phyloP scores from a whole-genome alignment of 2,329 filamentous ascomycete genomes.

The Dichotomopilus funicola region DNA sequence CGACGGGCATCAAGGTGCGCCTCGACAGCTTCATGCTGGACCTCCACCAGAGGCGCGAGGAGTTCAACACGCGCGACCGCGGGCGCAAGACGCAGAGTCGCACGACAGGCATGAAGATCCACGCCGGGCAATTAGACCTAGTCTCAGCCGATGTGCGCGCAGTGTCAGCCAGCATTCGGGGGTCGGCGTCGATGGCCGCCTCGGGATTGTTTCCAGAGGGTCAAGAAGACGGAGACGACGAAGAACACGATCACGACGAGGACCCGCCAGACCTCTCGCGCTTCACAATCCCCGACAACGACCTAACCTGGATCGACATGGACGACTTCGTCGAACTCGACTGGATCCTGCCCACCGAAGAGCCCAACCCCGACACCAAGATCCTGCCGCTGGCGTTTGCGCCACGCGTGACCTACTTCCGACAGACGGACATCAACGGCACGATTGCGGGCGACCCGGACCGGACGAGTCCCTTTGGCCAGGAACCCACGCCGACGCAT shows the following conservation, averaged over 20 bases:
- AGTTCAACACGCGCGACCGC: slow-evolving; percentile 76
- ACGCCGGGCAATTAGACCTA: slow-evolving; percentile 87
- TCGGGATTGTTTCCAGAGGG: too few relatives aligned
- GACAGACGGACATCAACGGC: slow-evolving; percentile 87
- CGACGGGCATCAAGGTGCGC: slow-evolving; percentile 92
- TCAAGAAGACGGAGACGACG: slow-evolving; percentile 67
- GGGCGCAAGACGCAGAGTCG: slow-evolving; percentile 69
- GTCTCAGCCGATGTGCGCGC: slow-evolving; percentile 87
- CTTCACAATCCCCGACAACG: slow-evolving; percentile 92
- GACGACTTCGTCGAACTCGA: slow-evolving; percentile 98
- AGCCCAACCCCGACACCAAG: slow-evolving; percentile 80
- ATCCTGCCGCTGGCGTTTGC: slow-evolving; percentile 89
- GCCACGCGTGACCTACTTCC: slow-evolving; percentile 94
- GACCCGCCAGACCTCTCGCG: slow-evolving; percentile 68
- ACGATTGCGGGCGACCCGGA: slow-evolving; percentile 73
- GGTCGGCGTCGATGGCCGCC: slow-evolving; percentile 26
- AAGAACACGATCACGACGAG: slow-evolving; percentile 52
- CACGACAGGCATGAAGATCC: slow-evolving; percentile 91
- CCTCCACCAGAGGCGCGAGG: slow-evolving; percentile 86
- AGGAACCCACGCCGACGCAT: slow-evolving; percentile 88
- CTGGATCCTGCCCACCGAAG: slow-evolving; percentile 83
- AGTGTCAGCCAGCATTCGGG: slow-evolving; percentile 81
- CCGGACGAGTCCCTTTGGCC: slow-evolving; percentile 80
- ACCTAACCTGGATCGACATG: slow-evolving; percentile 98
- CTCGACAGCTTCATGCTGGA: slow-evolving; percentile 97